Evolutionary conservation across 805 yeast species (phyloP).

Genomic region (Suhomyces sp.): DNA sequence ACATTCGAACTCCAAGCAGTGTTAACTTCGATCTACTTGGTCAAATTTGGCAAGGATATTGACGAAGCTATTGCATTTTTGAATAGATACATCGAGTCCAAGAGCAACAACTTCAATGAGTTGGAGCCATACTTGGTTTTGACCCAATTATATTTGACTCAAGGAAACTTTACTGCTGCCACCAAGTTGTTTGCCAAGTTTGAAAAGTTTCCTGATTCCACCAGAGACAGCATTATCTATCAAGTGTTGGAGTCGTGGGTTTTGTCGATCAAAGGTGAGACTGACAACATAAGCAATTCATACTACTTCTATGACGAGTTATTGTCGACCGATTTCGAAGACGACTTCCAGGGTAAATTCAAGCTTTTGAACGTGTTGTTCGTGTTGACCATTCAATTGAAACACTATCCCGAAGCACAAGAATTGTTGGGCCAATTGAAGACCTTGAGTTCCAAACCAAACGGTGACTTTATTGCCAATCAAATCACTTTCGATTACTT

Average conservation of each 20-base stretch:
- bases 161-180: slow-evolving; percentile 36
- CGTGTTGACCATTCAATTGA: slow-evolving; percentile 73
- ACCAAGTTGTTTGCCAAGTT: slow-evolving; percentile 30
- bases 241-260: slow-evolving; percentile 79
- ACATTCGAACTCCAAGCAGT: slow-evolving; percentile 41
- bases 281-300: slow-evolving; percentile 40
- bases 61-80: slow-evolving; percentile 37
- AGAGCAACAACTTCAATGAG: slow-evolving; percentile 25
- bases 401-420: slow-evolving; percentile 78
- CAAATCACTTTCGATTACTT: slow-evolving; percentile 61
- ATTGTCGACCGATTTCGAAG: slow-evolving; percentile 47
- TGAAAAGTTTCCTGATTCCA: slow-evolving; percentile 30
- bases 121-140: slow-evolving; percentile 42
- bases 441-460: slow-evolving; percentile 36
- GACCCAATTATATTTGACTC: slow-evolving; percentile 38
- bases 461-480: slow-evolving; percentile 56
- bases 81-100: slow-evolving; percentile 24
- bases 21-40: slow-evolving; percentile 37
- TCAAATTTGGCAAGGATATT: slow-evolving; percentile 32
- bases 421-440: slow-evolving; percentile 49
- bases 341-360: slow-evolving; percentile 34
- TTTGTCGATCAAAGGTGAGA: slow-evolving; percentile 36
- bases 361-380: slow-evolving; percentile 55
- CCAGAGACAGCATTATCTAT: slow-evolving; percentile 65
- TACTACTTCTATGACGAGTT: slow-evolving; percentile 79